These are phyloP conservation scores for Pseudogymnoascus sp. DNA, from an alignment of 2,329 filamentous ascomycete species.

Conservation along the genomic window DNA sequence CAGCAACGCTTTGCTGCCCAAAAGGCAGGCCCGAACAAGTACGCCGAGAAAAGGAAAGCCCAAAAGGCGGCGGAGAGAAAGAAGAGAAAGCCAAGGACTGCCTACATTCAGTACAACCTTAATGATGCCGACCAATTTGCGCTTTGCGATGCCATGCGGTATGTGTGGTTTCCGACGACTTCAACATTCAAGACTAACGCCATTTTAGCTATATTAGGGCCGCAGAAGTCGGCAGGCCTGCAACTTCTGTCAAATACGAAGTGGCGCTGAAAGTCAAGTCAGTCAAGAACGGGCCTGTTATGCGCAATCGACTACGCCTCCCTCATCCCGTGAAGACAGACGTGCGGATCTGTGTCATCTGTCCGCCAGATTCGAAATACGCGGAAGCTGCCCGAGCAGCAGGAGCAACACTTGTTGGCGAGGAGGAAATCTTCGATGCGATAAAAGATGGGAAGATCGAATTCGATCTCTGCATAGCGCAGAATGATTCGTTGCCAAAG, in stretches of 20 bases:
- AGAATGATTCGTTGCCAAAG: constrained; percentile 65
- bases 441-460: constrained; percentile 65
- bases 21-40: constrained; percentile 15
- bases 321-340: constrained; percentile 87
- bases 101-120: constrained; percentile 29
- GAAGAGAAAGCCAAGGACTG: constrained; percentile 26
- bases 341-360: constrained; percentile 82
- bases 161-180: constrained; percentile 22
- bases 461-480: constrained; percentile 86
- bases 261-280: constrained; percentile 75
- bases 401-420: constrained; percentile 76
- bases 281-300: constrained; percentile 72
- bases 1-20: constrained; percentile 15
- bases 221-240: constrained; percentile 76
- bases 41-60: constrained; percentile 19
- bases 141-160: constrained; percentile 90
- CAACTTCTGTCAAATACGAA: constrained; percentile 76
- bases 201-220: constrained; percentile 72
- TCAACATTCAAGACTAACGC: constrained; percentile 20
- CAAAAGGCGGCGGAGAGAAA: constrained; percentile 20
- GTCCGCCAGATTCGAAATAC: constrained; percentile 66
- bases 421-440: constrained; percentile 74
- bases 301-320: constrained; percentile 80
- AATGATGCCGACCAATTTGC: constrained; percentile 55
- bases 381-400: constrained; percentile 66